Evolutionary conservation across 2,329 filamentous ascomycete genomes (phyloP).

Genomic region (Geosmithia flava): DNA sequence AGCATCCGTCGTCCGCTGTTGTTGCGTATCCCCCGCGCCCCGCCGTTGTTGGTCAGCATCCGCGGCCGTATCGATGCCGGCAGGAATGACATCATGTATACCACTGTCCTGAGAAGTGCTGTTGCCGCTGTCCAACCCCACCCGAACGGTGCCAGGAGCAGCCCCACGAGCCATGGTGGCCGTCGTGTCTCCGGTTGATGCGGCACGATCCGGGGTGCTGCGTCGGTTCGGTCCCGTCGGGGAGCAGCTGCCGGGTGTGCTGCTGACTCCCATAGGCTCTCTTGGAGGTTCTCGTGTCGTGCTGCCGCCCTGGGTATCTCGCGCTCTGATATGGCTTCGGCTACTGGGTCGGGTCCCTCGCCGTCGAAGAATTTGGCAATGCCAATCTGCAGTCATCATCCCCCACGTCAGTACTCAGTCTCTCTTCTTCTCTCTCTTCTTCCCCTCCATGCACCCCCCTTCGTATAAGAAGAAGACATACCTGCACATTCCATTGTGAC

Average conservation of each 20-base stretch:
- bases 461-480: conserved; percentile 15
- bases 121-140: conserved; percentile 63
- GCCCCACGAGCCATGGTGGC: conserved; percentile 62
- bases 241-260: conserved; percentile 9
- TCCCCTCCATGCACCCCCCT: neutral
- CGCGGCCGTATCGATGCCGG: conserved; percentile 51
- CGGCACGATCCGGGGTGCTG: conserved; percentile 78
- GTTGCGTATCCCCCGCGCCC: conserved; percentile 36
- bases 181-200: conserved; percentile 56
- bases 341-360: conserved; percentile 70
- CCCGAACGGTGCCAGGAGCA: conserved; percentile 73
- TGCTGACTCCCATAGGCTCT: conserved; percentile 32
- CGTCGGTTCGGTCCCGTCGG: conserved; percentile 32
- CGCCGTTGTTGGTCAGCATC: conserved; percentile 38
- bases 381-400: conserved; percentile 57
- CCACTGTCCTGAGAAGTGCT: conserved; percentile 57
- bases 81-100: conserved; percentile 70
- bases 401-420: neutral
- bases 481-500: conserved; percentile 94
- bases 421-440: neutral
- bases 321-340: conserved; percentile 58
- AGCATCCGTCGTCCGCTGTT: conserved; percentile 62
- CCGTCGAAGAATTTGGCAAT: conserved; percentile 98
- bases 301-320: conserved; percentile 48
- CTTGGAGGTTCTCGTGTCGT: conserved; percentile 63